Percentiles rank a stretch among this genome's conserved stretches.
Conservation (phyloP, 257 asterid species). For the Solanum chiquidenum region DNA sequence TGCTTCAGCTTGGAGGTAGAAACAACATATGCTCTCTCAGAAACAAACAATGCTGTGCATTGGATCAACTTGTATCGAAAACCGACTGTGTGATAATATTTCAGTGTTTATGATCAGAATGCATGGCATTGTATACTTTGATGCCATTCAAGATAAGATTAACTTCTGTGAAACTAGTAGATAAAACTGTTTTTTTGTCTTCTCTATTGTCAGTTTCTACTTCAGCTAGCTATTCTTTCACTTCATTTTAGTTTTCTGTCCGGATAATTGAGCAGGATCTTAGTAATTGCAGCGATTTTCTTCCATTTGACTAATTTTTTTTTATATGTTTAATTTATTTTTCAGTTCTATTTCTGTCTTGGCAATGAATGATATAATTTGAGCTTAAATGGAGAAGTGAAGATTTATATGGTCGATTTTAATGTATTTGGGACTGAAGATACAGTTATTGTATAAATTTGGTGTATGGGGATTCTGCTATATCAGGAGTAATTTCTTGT, state of each 20-base stretch:
- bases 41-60: background rate
- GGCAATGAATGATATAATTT: background rate
- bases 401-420: background rate
- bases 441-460: background rate
- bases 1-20: conserved; percentile 71
- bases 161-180: background rate
- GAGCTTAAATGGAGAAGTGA: background rate
- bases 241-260: background rate
- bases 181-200: background rate
- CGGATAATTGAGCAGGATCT: background rate
- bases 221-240: background rate
- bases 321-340: background rate
- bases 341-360: background rate
- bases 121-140: background rate
- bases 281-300: background rate
- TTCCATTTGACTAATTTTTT: background rate
- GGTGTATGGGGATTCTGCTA: background rate
- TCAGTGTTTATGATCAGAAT: background rate
- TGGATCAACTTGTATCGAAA: background rate
- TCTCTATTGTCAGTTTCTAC: background rate
- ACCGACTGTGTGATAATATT: background rate
- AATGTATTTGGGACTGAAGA: background rate
- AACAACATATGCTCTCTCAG: background rate
- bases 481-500: background rate
- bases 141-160: background rate